Conservation (phyloP, 805 yeast species). For the Hanseniaspora meyeri region DNA sequence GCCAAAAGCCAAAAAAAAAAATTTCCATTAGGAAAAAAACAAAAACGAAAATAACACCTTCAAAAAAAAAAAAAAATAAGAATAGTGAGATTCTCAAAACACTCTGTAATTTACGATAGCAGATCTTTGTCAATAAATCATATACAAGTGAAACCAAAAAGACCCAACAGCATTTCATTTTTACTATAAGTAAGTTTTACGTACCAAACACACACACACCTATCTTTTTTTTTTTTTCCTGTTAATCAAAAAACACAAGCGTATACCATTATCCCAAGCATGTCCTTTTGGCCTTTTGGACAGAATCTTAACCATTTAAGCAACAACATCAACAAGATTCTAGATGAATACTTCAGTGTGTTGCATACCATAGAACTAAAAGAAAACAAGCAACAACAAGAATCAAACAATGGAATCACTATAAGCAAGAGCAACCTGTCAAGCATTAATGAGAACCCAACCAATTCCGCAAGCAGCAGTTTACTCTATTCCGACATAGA, state of each 20-base stretch:
- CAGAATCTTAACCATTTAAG: conserved; percentile 26
- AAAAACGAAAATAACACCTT: neutral
- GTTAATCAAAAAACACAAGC: no score
- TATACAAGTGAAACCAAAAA: no score
- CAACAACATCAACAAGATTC: conserved; percentile 28
- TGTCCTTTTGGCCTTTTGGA: conserved; percentile 39
- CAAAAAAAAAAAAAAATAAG: neutral
- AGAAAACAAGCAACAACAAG: conserved; percentile 11
- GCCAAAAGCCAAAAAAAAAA: no score
- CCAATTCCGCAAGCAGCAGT: neutral
- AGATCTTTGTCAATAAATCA: no score
- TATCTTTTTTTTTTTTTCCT: no score
- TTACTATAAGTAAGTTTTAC: no score
- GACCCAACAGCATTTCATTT: no score
- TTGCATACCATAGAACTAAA: conserved; percentile 21
- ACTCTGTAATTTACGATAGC: neutral
- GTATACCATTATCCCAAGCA: conserved; percentile 13
- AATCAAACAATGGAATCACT: conserved; percentile 2
- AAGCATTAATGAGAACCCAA: neutral
- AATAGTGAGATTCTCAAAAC: no score
- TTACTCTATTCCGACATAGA: neutral
- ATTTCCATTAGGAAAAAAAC: neutral
- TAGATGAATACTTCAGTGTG: conserved; percentile 31
- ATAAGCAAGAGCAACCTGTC: conserved; percentile 1
- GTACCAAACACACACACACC: no score